phyloP scores from a whole-genome alignment of 352 stramenopile species.

The Pythium monospermum region DNA sequence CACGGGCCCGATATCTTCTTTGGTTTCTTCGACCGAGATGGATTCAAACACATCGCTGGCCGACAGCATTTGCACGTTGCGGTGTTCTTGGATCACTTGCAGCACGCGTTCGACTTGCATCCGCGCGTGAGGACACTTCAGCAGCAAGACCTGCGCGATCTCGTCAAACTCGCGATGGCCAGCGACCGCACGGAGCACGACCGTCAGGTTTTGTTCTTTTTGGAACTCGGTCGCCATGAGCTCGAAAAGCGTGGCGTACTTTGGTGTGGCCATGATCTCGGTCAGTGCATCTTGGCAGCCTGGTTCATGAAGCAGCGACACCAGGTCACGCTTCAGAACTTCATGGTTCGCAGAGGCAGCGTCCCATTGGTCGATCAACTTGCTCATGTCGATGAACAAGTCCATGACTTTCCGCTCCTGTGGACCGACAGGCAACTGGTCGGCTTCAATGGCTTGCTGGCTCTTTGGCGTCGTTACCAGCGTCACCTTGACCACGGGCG shows the following conservation, averaged over 20 bases:
- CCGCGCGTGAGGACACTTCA: slow-evolving; percentile 66
- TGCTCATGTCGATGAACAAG: slow-evolving; percentile 72
- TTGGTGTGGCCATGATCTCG: slow-evolving; percentile 67
- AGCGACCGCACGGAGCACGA: slow-evolving; percentile 46
- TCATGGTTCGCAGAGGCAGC: slow-evolving; percentile 40
- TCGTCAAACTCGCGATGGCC: slow-evolving; percentile 53
- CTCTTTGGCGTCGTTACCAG: slow-evolving; percentile 33
- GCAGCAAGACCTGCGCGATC: slow-evolving; percentile 66
- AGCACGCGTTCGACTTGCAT: slow-evolving; percentile 72
- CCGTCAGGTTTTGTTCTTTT: slow-evolving; percentile 44
- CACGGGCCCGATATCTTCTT: slow-evolving; percentile 57
- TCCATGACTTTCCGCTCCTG: slow-evolving; percentile 64
- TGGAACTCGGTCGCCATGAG: slow-evolving; percentile 61
- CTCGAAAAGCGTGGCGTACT: slow-evolving; percentile 61
- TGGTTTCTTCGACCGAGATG: slow-evolving; percentile 64
- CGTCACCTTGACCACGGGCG: slow-evolving; percentile 68
- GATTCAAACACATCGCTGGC: slow-evolving; percentile 68
- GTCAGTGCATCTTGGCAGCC: slow-evolving; percentile 67
- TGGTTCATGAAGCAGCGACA: slow-evolving; percentile 68
- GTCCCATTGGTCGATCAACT: slow-evolving; percentile 71
- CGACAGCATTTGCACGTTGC: slow-evolving; percentile 66
- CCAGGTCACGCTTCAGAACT: slow-evolving; percentile 63
- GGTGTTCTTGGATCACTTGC: slow-evolving; percentile 61
- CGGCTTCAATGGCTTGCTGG: slow-evolving; percentile 24
- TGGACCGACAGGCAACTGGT: slow-evolving; percentile 39